Percentiles rank a stretch among this genome's conserved stretches.
phyloP scores from a whole-genome alignment of 257 asterid genomes.

The Ballota nigra region DNA sequence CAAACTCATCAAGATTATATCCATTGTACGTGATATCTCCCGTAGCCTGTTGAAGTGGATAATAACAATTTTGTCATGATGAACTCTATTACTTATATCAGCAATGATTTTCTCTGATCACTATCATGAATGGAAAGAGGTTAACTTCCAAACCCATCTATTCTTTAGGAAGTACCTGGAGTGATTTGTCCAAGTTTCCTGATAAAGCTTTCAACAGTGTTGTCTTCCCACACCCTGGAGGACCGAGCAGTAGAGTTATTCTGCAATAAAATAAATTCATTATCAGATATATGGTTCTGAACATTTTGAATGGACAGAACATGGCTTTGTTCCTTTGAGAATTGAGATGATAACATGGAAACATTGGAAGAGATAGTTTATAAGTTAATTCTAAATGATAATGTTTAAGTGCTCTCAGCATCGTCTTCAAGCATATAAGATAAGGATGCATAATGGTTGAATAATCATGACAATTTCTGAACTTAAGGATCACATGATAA shows the following conservation, averaged over 20 bases:
- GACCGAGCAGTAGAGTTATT: constrained; percentile 64
- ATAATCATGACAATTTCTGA: background rate
- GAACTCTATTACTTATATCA: background rate
- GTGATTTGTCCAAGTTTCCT: constrained; percentile 56
- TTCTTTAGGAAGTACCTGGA: constrained; percentile 36
- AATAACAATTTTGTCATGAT: background rate
- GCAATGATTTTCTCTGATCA: too few species aligned
- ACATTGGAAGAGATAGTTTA: too few species aligned
- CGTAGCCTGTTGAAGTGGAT: constrained; percentile 37
- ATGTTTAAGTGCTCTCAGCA: too few species aligned
- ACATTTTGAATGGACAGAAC: background rate
- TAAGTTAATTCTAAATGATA: background rate
- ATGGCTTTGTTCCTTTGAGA: background rate
- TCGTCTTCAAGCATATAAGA: too few species aligned
- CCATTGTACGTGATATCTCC: constrained; percentile 69
- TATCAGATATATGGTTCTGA: background rate
- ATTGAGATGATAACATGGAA: background rate
- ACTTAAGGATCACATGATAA: background rate
- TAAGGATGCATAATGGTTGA: background rate
- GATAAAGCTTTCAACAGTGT: constrained; percentile 68
- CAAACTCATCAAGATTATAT: constrained; percentile 55
- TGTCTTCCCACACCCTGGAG: constrained; percentile 81
- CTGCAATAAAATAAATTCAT: constrained; percentile 33
- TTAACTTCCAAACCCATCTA: too few species aligned
- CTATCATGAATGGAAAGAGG: too few species aligned